Evolutionary conservation across 345 rosid species (phyloP).

Genomic region (Arabis alpina): DNA sequence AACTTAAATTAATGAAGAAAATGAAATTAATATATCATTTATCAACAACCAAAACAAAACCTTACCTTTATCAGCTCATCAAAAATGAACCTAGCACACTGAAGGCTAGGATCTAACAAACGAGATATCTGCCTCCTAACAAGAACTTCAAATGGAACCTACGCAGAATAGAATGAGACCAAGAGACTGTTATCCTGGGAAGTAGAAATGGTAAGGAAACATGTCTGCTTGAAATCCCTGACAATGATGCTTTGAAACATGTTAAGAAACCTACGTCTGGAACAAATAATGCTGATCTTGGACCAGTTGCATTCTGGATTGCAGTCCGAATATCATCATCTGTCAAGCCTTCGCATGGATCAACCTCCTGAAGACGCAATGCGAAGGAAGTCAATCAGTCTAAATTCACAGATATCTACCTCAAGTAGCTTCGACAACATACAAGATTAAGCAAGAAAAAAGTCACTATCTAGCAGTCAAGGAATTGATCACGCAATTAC

Average conservation of each 20-base stretch:
- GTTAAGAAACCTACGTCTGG: conserved; percentile 55
- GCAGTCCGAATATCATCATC: conserved; percentile 72
- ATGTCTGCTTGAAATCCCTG: conserved; percentile 19
- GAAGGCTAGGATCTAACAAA: conserved; percentile 69
- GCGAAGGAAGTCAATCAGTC: conserved; percentile 24
- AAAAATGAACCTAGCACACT: conserved; percentile 64
- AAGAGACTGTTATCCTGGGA: neutral
- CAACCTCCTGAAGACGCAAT: conserved; percentile 55
- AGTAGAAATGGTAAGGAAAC: conserved; percentile 12
- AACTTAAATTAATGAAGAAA: conserved; percentile 19
- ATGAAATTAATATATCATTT: conserved; percentile 5
- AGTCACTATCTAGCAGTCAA: conserved; percentile 10
- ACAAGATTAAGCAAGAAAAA: conserved; percentile 11
- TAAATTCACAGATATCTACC: conserved; percentile 19
- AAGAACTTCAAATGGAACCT: conserved; percentile 80
- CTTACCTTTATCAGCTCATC: conserved; percentile 71
- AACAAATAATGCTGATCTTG: conserved; percentile 63
- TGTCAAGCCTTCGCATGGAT: conserved; percentile 67
- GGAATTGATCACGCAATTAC: neutral
- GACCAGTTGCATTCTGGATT: conserved; percentile 68
- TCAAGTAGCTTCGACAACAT: conserved; percentile 4
- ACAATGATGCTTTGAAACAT: conserved; percentile 17
- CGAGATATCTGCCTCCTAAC: conserved; percentile 66
- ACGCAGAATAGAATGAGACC: conserved; percentile 20
- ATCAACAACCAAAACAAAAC: conserved; percentile 51